These are phyloP conservation scores for Fusarium penzigii DNA, from an alignment of 2,329 filamentous ascomycete species.

Conservation along the genomic window DNA sequence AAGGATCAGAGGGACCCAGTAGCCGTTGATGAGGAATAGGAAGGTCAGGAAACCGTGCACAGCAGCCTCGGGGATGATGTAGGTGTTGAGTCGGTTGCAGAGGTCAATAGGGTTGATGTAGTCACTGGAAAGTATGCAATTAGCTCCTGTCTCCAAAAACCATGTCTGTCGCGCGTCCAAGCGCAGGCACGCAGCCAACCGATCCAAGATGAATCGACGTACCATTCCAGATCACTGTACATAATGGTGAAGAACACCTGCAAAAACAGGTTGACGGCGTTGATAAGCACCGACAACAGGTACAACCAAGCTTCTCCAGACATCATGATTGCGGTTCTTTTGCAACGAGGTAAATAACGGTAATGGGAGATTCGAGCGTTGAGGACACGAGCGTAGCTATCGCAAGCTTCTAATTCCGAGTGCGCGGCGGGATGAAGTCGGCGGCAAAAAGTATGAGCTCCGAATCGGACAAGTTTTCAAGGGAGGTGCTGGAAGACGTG, in stretches of 20 bases:
- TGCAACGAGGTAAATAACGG: conserved; percentile 9
- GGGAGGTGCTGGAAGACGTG: conserved; percentile 13
- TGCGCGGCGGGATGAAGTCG: conserved; percentile 3
- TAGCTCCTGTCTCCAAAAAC: conserved; percentile 12
- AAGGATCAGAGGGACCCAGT: conserved; percentile 91
- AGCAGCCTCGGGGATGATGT: conserved; percentile 97
- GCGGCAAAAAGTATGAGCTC: conserved; percentile 6
- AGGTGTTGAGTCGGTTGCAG: conserved; percentile 99
- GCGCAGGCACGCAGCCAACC: conserved; percentile 16
- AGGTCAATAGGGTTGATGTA: conserved; percentile 99
- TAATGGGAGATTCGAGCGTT: conserved; percentile 16
- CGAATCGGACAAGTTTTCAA: not conserved
- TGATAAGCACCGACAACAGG: conserved; percentile 96
- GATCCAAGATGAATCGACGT: conserved; percentile 41
- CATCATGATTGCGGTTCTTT: conserved; percentile 55
- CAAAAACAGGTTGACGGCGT: conserved; percentile 99
- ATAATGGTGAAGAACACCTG: conserved; percentile 99
- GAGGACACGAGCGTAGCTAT: conserved; percentile 12
- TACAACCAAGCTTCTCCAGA: conserved; percentile 98
- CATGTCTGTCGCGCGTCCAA: conserved; percentile 12
- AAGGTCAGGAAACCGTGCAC: conserved; percentile 96
- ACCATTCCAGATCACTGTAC: conserved; percentile 99
- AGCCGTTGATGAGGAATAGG: conserved; percentile 96
- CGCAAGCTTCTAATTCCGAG: not conserved
- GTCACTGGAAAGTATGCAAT: conserved; percentile 62